phyloP scores from a whole-genome alignment of 768 basidiomycete species.

The Rhizopogon vulgaris region DNA sequence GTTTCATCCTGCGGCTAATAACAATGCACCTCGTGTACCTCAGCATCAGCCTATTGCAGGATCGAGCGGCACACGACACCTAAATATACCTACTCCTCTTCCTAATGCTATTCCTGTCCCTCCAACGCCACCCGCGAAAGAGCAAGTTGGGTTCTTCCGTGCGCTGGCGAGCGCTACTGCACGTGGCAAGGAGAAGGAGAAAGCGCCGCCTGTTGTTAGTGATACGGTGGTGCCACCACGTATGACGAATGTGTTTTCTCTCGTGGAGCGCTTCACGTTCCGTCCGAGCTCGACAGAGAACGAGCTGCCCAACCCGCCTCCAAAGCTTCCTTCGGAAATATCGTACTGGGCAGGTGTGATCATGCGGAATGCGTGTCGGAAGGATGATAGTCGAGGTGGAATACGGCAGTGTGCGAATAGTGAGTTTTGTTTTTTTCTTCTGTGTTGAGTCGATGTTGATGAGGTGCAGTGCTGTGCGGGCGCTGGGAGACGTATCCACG shows the following conservation, averaged over 20 bases:
- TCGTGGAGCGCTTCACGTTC: slow-evolving; percentile 96
- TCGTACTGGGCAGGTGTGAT: slow-evolving; percentile 99
- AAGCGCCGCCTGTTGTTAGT: slow-evolving; percentile 16
- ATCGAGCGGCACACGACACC: slow-evolving; percentile 17
- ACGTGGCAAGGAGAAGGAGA: slow-evolving; percentile 46
- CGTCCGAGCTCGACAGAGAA: slow-evolving; percentile 80
- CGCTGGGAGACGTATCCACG: slow-evolving; percentile 89
- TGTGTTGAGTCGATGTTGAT: neutral
- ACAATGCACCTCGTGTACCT: slow-evolving; percentile 27
- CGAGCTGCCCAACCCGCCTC: slow-evolving; percentile 61
- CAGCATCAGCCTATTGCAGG: slow-evolving; percentile 18
- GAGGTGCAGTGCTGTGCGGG: slow-evolving; percentile 79
- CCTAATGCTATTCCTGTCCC: neutral
- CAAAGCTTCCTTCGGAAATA: slow-evolving; percentile 79
- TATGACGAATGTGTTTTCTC: slow-evolving; percentile 89
- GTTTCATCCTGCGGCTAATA: slow-evolving; percentile 72
- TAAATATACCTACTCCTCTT: neutral
- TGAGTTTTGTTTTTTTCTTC: slow-evolving; percentile 31
- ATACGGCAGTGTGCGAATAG: slow-evolving; percentile 97
- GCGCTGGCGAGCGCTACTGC: slow-evolving; percentile 36
- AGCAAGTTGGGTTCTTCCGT: slow-evolving; percentile 39
- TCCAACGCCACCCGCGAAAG: slow-evolving; percentile 20
- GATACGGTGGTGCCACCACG: slow-evolving; percentile 25
- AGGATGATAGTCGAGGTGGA: slow-evolving; percentile 89
- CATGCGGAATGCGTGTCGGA: slow-evolving; percentile 98